Conservation (phyloP, 192 early-diverging fungal species). For the Mortierella alpina region DNA sequence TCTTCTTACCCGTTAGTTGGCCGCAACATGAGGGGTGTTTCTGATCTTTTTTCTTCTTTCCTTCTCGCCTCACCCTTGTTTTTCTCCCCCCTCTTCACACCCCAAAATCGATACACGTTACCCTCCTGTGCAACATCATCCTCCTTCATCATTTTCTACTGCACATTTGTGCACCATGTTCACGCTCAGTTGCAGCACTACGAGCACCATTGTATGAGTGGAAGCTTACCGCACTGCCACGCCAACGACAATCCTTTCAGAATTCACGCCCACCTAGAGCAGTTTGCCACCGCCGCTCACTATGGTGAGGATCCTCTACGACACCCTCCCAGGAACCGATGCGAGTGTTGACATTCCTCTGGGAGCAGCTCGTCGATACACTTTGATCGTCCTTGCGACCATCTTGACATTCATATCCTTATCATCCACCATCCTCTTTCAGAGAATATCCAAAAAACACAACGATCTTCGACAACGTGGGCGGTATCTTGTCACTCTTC, state of each 20-base stretch:
- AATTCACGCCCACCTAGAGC: not conserved
- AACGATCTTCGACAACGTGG: constrained; percentile 50
- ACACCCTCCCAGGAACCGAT: not conserved
- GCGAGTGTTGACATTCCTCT: constrained; percentile 3
- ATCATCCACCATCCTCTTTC: constrained; percentile 31
- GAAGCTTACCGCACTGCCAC: too few relatives aligned
- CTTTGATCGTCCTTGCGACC: constrained; percentile 12
- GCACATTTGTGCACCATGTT: too few relatives aligned
- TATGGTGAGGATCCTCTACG: constrained; percentile 6
- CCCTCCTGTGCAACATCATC: too few relatives aligned
- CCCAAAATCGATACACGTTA: not conserved
- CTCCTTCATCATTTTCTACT: too few relatives aligned
- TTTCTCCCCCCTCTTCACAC: not conserved
- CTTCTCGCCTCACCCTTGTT: not conserved
- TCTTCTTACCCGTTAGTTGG: too few relatives aligned
- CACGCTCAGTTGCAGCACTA: too few relatives aligned
- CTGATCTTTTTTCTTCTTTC: not conserved
- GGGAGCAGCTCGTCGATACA: constrained; percentile 15
- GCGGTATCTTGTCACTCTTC: constrained; percentile 36
- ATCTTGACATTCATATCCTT: constrained; percentile 12
- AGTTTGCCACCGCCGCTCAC: not conserved
- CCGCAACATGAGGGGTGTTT: too few relatives aligned
- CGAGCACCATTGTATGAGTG: too few relatives aligned
- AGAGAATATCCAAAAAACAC: constrained; percentile 41
- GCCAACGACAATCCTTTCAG: too few relatives aligned